Evolutionary conservation across 805 yeast genomes (phyloP).

Genomic region (Saccharomycopsis sp.): DNA sequence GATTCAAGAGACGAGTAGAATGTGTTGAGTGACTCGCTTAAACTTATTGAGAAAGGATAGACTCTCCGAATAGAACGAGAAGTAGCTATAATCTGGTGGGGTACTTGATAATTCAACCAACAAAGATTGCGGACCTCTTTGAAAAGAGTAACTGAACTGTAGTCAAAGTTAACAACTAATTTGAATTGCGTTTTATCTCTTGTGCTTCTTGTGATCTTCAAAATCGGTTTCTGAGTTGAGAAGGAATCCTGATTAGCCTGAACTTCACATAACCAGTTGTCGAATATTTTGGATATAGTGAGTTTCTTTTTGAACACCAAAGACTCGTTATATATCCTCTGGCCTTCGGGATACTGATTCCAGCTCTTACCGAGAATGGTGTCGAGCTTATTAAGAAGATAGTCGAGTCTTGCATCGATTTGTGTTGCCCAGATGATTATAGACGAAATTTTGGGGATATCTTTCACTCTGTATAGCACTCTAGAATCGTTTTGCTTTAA

Average conservation of each 20-base stretch:
- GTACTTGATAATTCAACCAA: slow-evolving; percentile 48
- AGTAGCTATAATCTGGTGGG: slow-evolving; percentile 41
- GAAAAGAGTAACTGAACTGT: slow-evolving; percentile 34
- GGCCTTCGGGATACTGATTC: slow-evolving; percentile 61
- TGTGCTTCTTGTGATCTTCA: slow-evolving; percentile 31
- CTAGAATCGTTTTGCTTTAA: slow-evolving; percentile 30
- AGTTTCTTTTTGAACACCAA: slow-evolving; percentile 39
- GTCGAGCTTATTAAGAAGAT: slow-evolving; percentile 39
- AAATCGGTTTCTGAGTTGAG: slow-evolving; percentile 31
- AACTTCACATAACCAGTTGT: slow-evolving; percentile 42
- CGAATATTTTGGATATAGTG: slow-evolving; percentile 35
- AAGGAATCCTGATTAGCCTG: slow-evolving; percentile 18
- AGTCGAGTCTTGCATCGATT: slow-evolving; percentile 37
- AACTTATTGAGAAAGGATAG: slow-evolving; percentile 49
- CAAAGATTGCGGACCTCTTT: slow-evolving; percentile 49
- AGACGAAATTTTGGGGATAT: slow-evolving; percentile 42
- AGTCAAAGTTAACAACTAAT: slow-evolving; percentile 44
- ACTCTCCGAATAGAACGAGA: slow-evolving; percentile 45
- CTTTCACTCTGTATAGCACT: slow-evolving; percentile 34
- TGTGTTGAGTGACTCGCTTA: slow-evolving; percentile 45
- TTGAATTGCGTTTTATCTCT: slow-evolving; percentile 22
- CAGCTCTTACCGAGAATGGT: slow-evolving; percentile 54
- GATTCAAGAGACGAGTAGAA: slow-evolving; percentile 30
- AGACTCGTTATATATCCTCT: slow-evolving; percentile 47
- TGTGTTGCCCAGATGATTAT: slow-evolving; percentile 49